phyloP scores from a whole-genome alignment of 164 flowering plant species.

The Berberis vulgaris region DNA sequence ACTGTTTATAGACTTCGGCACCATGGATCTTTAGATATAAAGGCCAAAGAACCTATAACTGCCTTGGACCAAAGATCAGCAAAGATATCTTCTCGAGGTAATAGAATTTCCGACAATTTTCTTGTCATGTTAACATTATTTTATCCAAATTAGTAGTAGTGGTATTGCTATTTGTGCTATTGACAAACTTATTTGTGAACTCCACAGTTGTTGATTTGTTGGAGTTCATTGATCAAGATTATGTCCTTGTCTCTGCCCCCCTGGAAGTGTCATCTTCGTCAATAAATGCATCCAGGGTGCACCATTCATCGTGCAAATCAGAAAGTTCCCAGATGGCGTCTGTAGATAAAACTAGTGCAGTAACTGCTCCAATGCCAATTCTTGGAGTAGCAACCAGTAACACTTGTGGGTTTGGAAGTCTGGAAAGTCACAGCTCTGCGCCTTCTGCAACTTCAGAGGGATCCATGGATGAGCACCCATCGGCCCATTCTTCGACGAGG shows the following conservation, averaged over 20 bases:
- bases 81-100: constrained; percentile 48
- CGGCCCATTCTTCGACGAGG: constrained; percentile 55
- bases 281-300: constrained; percentile 36
- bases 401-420: constrained; percentile 34
- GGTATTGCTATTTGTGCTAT: not conserved
- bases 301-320: constrained; percentile 33
- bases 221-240: constrained; percentile 81
- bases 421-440: constrained; percentile 62
- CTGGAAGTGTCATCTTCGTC: constrained; percentile 53
- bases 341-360: constrained; percentile 15
- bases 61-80: constrained; percentile 27
- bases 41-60: constrained; percentile 13
- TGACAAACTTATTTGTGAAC: constrained; percentile 9
- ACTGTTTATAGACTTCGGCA: constrained; percentile 21
- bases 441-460: constrained; percentile 79
- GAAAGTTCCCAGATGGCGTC: constrained; percentile 27
- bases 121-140: constrained; percentile 3
- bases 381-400: constrained; percentile 30
- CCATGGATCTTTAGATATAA: constrained; percentile 27
- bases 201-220: constrained; percentile 55
- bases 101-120: constrained; percentile 4
- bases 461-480: constrained; percentile 80
- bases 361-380: constrained; percentile 70
- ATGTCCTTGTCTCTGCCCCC: constrained; percentile 78
- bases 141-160: constrained; percentile 3